phyloP scores from a whole-genome alignment of 177 flowering plant species.

The Telopea speciosissima region DNA sequence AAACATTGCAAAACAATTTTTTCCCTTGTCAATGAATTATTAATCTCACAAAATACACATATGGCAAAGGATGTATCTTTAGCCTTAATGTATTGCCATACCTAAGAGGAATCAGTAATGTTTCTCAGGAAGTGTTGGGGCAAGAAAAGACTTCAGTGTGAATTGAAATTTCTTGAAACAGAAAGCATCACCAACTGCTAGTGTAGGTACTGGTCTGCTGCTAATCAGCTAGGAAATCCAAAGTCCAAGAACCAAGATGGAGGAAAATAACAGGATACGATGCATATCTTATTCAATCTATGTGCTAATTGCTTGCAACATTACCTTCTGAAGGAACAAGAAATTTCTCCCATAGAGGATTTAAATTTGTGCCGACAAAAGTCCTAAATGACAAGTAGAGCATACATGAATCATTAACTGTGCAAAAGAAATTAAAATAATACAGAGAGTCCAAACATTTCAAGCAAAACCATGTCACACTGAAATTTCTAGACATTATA shows the following conservation, averaged over 20 bases:
- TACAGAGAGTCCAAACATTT: no score
- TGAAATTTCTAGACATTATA: not conserved
- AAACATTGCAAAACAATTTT: not conserved
- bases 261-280: not conserved
- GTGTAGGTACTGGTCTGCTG: not conserved
- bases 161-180: not conserved
- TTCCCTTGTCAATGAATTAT: not conserved
- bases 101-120: not conserved
- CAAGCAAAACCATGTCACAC: not conserved
- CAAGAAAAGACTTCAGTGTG: not conserved
- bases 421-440: not conserved
- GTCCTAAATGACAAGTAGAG: slow-evolving; percentile 46
- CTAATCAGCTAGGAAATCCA: not conserved
- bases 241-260: not conserved
- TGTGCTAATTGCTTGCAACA: slow-evolving; percentile 4
- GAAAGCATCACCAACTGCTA: not conserved
- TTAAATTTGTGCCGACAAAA: slow-evolving; percentile 88
- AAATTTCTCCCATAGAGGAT: slow-evolving; percentile 76
- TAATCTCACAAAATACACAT: no score
- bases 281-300: not conserved
- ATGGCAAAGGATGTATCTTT: not conserved
- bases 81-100: not conserved
- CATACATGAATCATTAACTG: slow-evolving; percentile 7
- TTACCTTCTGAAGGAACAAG: slow-evolving; percentile 80
- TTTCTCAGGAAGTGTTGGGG: not conserved